Evolutionary conservation across 2,329 filamentous ascomycete genomes (phyloP).

Genomic region (Aspergillus phoenicis): DNA sequence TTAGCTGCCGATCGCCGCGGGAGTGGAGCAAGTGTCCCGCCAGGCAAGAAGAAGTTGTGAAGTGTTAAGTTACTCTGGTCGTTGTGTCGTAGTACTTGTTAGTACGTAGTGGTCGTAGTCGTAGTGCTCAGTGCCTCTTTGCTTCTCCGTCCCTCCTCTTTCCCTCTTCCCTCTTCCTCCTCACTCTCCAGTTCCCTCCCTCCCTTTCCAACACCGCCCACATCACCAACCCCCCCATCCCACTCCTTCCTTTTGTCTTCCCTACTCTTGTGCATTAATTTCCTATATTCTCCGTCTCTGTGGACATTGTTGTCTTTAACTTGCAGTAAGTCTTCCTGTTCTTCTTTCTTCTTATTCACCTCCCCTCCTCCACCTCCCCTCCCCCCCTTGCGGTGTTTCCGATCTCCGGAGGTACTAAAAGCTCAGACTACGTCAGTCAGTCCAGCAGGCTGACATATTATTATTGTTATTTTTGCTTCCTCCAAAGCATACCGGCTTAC

Average conservation of each 20-base stretch:
- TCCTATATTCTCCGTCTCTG: background rate
- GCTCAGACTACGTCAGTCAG: constrained; percentile 30
- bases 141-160: constrained; percentile 24
- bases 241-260: background rate
- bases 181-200: background rate
- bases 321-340: constrained; percentile 18
- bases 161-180: constrained; percentile 15
- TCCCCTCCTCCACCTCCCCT: constrained; percentile 16
- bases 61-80: background rate
- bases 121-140: constrained; percentile 3
- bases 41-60: constrained; percentile 15
- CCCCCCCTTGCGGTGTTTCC: constrained; percentile 18
- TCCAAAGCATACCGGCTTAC: constrained; percentile 10
- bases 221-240: constrained; percentile 1
- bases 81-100: background rate
- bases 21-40: constrained; percentile 37
- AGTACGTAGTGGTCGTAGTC: background rate
- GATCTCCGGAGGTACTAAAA: constrained; percentile 28
- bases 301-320: constrained; percentile 5
- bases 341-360: background rate
- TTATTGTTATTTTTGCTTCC: constrained; percentile 26
- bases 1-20: constrained; percentile 40
- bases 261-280: constrained; percentile 10
- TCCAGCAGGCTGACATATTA: constrained; percentile 34
- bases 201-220: constrained; percentile 3